Conservation (phyloP, 768 basidiomycete species). For the Lepiota venenata region DNA sequence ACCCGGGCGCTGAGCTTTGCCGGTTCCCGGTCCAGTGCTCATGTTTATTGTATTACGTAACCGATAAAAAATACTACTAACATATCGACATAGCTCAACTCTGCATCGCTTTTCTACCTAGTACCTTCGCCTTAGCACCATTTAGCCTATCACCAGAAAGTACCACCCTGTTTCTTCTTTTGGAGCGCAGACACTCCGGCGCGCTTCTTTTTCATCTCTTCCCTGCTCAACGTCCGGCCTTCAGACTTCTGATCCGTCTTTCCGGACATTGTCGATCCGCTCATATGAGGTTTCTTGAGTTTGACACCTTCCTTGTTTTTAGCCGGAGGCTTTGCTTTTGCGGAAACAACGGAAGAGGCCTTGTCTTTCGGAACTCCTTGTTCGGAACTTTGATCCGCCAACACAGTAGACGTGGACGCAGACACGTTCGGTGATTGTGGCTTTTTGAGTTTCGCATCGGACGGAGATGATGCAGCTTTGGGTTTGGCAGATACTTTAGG, state of each 20-base stretch:
- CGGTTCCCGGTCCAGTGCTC: background rate
- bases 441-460: slow-evolving; percentile 7
- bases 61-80: background rate
- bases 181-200: slow-evolving; percentile 31
- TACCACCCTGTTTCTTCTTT: slow-evolving; percentile 56
- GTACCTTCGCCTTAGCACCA: slow-evolving; percentile 50
- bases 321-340: background rate
- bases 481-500: slow-evolving; percentile 10
- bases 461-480: slow-evolving; percentile 22
- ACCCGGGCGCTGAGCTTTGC: background rate
- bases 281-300: background rate
- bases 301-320: background rate
- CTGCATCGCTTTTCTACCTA: slow-evolving; percentile 50
- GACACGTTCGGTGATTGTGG: background rate
- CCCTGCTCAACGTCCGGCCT: slow-evolving; percentile 27
- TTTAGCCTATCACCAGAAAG: slow-evolving; percentile 28
- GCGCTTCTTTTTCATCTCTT: slow-evolving; percentile 55
- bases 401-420: too few relatives aligned
- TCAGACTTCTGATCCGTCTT: slow-evolving; percentile 13
- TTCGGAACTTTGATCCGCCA: background rate
- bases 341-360: background rate
- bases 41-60: background rate
- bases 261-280: slow-evolving; percentile 12
- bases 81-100: slow-evolving; percentile 17
- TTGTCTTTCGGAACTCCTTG: background rate